Evolutionary conservation across 257 asterid species (phyloP).

Genomic region (Ajuga chamaepitys): DNA sequence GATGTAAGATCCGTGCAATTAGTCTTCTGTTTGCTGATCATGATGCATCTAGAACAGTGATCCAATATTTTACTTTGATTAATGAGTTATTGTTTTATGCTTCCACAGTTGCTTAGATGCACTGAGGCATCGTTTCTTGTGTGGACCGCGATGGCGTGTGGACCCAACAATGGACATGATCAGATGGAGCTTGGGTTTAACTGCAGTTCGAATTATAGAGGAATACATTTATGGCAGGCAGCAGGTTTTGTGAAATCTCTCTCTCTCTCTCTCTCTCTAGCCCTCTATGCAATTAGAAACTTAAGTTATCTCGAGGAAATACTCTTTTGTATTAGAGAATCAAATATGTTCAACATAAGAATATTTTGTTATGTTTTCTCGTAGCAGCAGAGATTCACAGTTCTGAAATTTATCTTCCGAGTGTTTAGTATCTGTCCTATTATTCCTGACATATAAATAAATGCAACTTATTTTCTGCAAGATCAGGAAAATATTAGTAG

Average conservation of each 20-base stretch:
- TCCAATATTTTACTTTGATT: not conserved
- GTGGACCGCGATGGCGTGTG: conserved; percentile 97
- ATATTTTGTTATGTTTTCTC: not conserved
- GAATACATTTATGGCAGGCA: conserved; percentile 86
- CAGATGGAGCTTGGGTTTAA: conserved; percentile 95
- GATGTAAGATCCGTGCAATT: no score
- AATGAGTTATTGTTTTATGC: conserved; percentile 3
- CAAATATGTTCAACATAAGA: not conserved
- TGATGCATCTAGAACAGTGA: not conserved
- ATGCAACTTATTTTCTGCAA: not conserved
- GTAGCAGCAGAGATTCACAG: not conserved
- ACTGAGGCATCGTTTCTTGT: conserved; percentile 89
- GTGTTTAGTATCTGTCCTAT: not conserved
- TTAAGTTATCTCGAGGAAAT: not conserved
- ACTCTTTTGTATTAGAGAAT: not conserved
- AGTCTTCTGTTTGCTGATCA: conserved; percentile 3
- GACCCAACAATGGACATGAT: conserved; percentile 79
- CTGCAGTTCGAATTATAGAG: conserved; percentile 87
- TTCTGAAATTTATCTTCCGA: not conserved
- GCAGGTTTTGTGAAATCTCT: conserved; percentile 49
- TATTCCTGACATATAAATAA: not conserved
- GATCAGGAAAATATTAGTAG: no score
- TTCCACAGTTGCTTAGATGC: conserved; percentile 78
- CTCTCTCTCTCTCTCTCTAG: conserved; percentile 4
- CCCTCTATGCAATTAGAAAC: not conserved